Base-by-base conservation (phyloP, 805 yeast genomes). In the Wickerhamomyces canadensis region DNA sequence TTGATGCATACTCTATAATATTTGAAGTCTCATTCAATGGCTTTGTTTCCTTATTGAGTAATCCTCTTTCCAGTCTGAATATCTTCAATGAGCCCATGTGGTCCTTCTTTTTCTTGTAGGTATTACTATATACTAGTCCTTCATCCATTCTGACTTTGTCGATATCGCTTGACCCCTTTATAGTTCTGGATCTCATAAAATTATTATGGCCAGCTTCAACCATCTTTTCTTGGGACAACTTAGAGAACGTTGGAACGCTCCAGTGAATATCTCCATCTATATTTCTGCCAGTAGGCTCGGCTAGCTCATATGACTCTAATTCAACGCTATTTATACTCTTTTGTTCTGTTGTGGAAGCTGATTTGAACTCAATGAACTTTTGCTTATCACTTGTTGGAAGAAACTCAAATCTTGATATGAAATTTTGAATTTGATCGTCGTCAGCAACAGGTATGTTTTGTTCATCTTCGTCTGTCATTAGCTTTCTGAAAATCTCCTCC, bases 401-500 rank as follows among this genome's bases (percentile, higher is more conserved):
- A 47, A 79, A 79, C 21, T 65, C 57, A 46, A 75, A 78, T 35
- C 60, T 55, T 45, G 74, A 60, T 14, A 79, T 69, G 45, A 65
- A 78, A 14, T 76, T 66, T 46, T 73, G 78, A 67, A 79, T 78
- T 10, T 75, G 78, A 0, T 57, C 49, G 60, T 79, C 79, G 47
- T 79, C 84, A 32, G 77, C 76, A 31, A 77, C 68, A 33, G 70
- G 71, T 3, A 48, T 48, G 12, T 40, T 53, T 16, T 47, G 42
- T 9, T 56, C 59, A 10, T 41, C 42, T 19, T 24, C 31, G 10
- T 48, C 16, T 52, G 36, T 35, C 13, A 34, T 28, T n/a, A 76
- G 47, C 37, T 58, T 55, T 29, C 60, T 68, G 54, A 77, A 79
- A 67, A 81, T 78, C 46, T 78, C 82, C 54, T 80, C 83, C 46